Evolutionary conservation across 352 stramenopile genomes (phyloP).

Genomic region (Phytophthora kernoviae): DNA sequence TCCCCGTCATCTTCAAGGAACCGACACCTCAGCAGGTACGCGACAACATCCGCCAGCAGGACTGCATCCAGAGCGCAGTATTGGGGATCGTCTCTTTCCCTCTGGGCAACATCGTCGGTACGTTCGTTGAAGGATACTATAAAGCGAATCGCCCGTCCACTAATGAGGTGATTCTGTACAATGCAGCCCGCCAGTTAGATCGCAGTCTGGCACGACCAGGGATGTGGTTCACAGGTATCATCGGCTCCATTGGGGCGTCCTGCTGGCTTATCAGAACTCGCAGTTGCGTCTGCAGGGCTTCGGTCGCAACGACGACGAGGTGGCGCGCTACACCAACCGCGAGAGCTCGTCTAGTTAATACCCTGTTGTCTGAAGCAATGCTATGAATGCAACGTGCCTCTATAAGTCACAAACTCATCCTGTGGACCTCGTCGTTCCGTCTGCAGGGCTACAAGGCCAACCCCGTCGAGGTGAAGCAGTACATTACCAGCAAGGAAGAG

Average conservation of each 20-base stretch:
- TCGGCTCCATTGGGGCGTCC: constrained; percentile 50
- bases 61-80: constrained; percentile 49
- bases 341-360: not conserved
- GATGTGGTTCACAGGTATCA: constrained; percentile 80
- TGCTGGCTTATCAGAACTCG: constrained; percentile 86
- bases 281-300: constrained; percentile 79
- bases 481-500: constrained; percentile 4
- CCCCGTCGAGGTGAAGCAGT: constrained; percentile 59
- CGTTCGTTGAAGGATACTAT: no score
- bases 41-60: constrained; percentile 57
- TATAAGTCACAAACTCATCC: no score
- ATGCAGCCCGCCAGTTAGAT: constrained; percentile 62
- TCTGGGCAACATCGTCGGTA: constrained; percentile 76
- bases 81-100: constrained; percentile 62
- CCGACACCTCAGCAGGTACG: constrained; percentile 65
- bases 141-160: no score
- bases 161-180: constrained; percentile 2
- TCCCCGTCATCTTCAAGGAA: constrained; percentile 68
- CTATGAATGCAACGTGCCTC: no score
- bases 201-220: constrained; percentile 58
- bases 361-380: no score
- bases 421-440: constrained; percentile 10
- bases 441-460: constrained; percentile 80
- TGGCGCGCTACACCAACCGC: constrained; percentile 48
- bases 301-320: constrained; percentile 72